Base-by-base conservation (phyloP, 768 basidiomycete genomes). In the Phanerochaete carnosa region DNA sequence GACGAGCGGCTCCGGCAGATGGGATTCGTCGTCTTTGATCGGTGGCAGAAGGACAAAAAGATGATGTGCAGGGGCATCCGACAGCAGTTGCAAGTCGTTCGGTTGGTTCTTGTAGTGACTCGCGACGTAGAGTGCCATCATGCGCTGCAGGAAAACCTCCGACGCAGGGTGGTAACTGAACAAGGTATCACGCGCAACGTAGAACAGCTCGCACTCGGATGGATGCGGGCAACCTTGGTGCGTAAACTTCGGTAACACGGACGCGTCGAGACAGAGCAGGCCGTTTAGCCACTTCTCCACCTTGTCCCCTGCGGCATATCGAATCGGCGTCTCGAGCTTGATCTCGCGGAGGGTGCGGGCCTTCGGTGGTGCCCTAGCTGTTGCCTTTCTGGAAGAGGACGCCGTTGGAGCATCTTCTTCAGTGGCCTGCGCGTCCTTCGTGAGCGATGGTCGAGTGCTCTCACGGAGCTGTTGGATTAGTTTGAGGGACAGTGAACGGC, bases 31-130 rank as follows among this genome's bases (percentile, higher is more conserved):
- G 58, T 95, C 91, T 68, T 90, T 87, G 52, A 98, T 81, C 0
- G 97, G 97, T 0, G 95, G 95, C 1, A 98, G 79, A 0, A 99
- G 83, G 0, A 99, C 97, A 65, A 98, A 99, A 15, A 99, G 82
- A 68, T 95, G 93, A 70, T 98, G 96, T 0, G 94, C 95, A 0
- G 97, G 97, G 0, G 97, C 97, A 67, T 99, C 97, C 12, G 90
- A 92, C 73, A 98, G 85, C 55, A 99, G 83, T 73, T 98, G 96
- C n/a, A 99, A 81, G 72, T 99, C 97, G 71, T 99, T 98, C 22
- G 97, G 97, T 69, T 95, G 93, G 74, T 98, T 99, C 76, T 99
- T 99, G 79, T 99, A 99, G 72, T 99, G 97, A 54, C 90, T 91
- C 0, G 97, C 93, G 55, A 98, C 96, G 73, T 98, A 99, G 1